Evolutionary conservation across 495 filamentous ascomycete genomes (phyloP), one percentile per base, ranked within the genome.

Genomic region (Aspergillus ostianus): DNA sequence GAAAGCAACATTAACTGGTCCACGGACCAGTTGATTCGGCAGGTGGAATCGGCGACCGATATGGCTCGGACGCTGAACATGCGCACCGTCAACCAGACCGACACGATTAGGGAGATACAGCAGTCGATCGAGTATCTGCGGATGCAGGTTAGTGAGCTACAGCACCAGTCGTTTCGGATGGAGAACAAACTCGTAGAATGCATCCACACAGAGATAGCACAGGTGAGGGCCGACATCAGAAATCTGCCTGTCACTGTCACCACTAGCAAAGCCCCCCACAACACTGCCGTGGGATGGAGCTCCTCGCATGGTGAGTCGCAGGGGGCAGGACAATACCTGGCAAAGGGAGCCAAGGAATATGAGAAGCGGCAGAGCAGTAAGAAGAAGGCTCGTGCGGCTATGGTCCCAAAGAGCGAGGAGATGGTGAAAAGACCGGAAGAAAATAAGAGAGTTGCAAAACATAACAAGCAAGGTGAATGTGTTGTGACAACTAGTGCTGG

Each of bases 1-100:
- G 63, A 65, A 7, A 59, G 66, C 58, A 63, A 30, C 29, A 64
- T 56, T 32, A 67, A 67, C 58, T 65, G 65, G 56, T 47, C 61
- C 5, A 45, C 52, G 20, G 67, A 67, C 48, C 64, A 66, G 27
- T 53, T 72, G 15, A 17, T 65, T 19, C 55, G 55, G 23, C 60
- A 66, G 13, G 51, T 66, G 13, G 67, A 68, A 4, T 29, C n/a
- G n/a, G 32, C 67, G 44, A 51, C 47, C 8, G 64, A 69, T 44
- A 23, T 59, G 18, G 29, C 52, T 12, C 51, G 59, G 4, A 12
- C 58, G 45, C 55, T 71, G 36, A 57, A 60, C 47, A 0, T 32
- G n/a, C 57, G 58, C 21, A 48, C 59, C 4, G 56, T 55, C 7
- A 49, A 48, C 10, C 59, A 67, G 51, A 23, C 45, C 2, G 64